A percentile compares a stretch with the other conserved stretches of the same genome.
Evolutionary conservation across 1,284 basidiomycete genomes (phyloP).

Genomic region (Cryptococcus hybrid): DNA sequence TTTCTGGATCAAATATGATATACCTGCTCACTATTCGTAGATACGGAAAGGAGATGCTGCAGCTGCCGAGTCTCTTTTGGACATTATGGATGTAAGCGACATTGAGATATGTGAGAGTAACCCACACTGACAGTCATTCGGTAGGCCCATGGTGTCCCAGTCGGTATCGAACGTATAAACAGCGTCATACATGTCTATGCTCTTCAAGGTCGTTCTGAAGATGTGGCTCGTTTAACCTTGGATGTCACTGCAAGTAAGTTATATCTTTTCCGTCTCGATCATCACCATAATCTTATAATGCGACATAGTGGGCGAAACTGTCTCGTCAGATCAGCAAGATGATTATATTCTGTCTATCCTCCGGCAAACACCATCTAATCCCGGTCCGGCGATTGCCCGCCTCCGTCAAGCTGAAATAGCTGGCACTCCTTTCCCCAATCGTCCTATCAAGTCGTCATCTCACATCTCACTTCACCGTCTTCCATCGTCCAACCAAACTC

Average conservation of each 20-base stretch:
- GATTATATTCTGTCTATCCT: constrained; percentile 31
- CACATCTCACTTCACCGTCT: constrained; percentile 34
- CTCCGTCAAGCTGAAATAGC: constrained; percentile 43
- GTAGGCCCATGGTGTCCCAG: constrained; percentile 10
- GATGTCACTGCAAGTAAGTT: constrained; percentile 24
- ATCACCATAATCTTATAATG: background rate
- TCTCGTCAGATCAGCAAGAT: constrained; percentile 27
- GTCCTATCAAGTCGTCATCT: constrained; percentile 46
- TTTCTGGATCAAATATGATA: background rate
- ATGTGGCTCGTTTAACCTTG: constrained; percentile 19
- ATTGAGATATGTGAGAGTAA: constrained; percentile 4
- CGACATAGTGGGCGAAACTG: constrained; percentile 16
- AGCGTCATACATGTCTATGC: constrained; percentile 23
- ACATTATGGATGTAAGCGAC: constrained; percentile 17
- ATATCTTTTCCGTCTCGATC: background rate
- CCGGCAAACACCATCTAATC: constrained; percentile 18
- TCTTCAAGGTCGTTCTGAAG: constrained; percentile 16
- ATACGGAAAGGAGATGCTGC: constrained; percentile 3
- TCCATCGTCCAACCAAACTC: constrained; percentile 18
- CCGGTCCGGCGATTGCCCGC: constrained; percentile 39
- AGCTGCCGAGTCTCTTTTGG: constrained; percentile 13
- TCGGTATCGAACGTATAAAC: constrained; percentile 8
- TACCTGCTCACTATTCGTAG: constrained; percentile 4
- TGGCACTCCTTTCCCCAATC: constrained; percentile 44
- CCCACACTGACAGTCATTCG: background rate